A percentile compares a stretch with the other conserved stretches of the same genome.
Evolutionary conservation across 495 filamentous ascomycete genomes (phyloP).

Genomic region (Daldinia grandis): DNA sequence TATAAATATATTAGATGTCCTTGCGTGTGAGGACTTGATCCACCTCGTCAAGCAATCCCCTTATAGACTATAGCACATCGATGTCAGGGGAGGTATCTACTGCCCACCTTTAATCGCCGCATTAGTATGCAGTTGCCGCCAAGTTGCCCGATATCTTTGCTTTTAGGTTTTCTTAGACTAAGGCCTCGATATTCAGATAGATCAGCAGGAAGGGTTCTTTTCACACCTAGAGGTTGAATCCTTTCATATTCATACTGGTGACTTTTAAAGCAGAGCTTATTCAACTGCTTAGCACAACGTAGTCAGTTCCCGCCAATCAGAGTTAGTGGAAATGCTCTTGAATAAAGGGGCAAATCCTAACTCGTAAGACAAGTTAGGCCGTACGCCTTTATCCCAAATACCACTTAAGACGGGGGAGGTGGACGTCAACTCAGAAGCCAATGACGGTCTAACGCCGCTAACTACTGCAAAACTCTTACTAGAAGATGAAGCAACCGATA

Average conservation of each 20-base stretch:
- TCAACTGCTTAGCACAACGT: background rate
- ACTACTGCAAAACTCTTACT: background rate
- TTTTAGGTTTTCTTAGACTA: conserved; percentile 1
- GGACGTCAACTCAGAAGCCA: background rate
- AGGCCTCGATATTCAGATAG: background rate
- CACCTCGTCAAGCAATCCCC: background rate
- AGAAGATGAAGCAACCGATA: background rate
- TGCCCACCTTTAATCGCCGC: background rate
- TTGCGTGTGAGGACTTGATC: background rate
- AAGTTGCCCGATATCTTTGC: conserved; percentile 5
- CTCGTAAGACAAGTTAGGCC: background rate
- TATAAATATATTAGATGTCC: background rate
- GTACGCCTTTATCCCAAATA: background rate
- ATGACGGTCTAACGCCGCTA: background rate
- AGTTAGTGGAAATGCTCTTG: background rate
- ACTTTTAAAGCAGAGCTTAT: background rate
- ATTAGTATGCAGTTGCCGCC: background rate
- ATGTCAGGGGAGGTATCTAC: background rate
- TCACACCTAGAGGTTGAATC: background rate
- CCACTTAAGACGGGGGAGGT: background rate
- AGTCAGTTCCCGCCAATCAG: background rate
- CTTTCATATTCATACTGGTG: no score
- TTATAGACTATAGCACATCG: background rate
- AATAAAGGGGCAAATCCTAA: background rate
- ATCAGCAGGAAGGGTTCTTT: background rate